Percentiles rank a stretch among this genome's conserved stretches.
Evolutionary conservation across 768 basidiomycete genomes (phyloP).

Genomic region (Tricholoma bakamatsutake): DNA sequence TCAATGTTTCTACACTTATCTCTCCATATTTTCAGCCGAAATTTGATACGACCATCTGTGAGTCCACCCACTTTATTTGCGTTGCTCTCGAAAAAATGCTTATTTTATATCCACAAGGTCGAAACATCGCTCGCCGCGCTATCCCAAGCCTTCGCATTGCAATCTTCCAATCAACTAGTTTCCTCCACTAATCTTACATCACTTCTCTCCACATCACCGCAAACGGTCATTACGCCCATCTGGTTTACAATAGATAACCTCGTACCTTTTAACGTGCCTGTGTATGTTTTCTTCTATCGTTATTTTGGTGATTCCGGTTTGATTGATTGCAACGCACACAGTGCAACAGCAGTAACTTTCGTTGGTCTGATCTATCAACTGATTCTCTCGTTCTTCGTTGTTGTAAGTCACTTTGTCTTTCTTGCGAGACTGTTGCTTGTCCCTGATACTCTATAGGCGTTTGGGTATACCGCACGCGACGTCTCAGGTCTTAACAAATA

Average conservation of each 20-base stretch:
- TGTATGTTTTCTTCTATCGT: conserved; percentile 30
- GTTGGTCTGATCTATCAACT: conserved; percentile 50
- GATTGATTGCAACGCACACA: conserved; percentile 13
- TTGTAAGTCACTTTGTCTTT: conserved; percentile 22
- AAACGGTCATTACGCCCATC: conserved; percentile 43
- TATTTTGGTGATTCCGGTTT: background rate
- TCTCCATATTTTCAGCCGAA: conserved; percentile 21
- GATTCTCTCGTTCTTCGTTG: conserved; percentile 40
- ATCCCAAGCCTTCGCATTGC: conserved; percentile 26
- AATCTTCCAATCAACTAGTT: conserved; percentile 23
- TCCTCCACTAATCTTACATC: conserved; percentile 20
- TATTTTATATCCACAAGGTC: conserved; percentile 17
- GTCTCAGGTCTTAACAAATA: conserved; percentile 28
- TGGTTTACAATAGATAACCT: conserved; percentile 43
- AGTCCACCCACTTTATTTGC: background rate
- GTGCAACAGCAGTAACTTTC: conserved; percentile 47
- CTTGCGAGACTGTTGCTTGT: background rate
- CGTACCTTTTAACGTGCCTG: conserved; percentile 51
- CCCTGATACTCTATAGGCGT: conserved; percentile 18
- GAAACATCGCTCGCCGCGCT: conserved; percentile 31
- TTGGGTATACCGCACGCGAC: conserved; percentile 31
- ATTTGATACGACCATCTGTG: conserved; percentile 27
- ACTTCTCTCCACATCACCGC: conserved; percentile 42
- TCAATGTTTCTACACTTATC: background rate
- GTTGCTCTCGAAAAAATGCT: background rate